Evolutionary conservation across 1,139 yeast species (phyloP).

Genomic region (Yamadazyma atlantica): DNA sequence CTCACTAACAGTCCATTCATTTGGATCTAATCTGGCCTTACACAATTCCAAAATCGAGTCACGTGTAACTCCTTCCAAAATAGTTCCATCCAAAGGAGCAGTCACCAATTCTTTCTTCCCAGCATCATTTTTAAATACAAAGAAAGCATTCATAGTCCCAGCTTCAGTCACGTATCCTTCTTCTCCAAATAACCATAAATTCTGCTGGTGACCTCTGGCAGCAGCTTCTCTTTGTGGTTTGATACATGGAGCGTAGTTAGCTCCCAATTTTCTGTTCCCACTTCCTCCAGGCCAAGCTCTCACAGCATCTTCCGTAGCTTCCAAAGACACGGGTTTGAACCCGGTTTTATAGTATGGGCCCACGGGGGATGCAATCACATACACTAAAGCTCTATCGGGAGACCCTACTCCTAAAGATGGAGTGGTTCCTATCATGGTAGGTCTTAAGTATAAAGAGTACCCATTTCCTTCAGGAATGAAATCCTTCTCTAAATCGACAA

Average conservation of each 20-base stretch:
- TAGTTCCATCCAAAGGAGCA: slow-evolving; percentile 96
- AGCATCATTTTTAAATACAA: slow-evolving; percentile 69
- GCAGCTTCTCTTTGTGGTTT: slow-evolving; percentile 90
- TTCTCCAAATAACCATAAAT: slow-evolving; percentile 93
- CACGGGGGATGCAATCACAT: slow-evolving; percentile 89
- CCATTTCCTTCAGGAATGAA: slow-evolving; percentile 85
- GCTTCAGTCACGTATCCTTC: slow-evolving; percentile 91
- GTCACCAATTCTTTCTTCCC: slow-evolving; percentile 93
- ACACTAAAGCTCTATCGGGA: slow-evolving; percentile 80
- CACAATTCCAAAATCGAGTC: slow-evolving; percentile 81
- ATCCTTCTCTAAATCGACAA: slow-evolving; percentile 68
- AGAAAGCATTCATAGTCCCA: slow-evolving; percentile 95
- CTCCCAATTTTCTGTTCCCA: slow-evolving; percentile 94
- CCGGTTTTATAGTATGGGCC: slow-evolving; percentile 92
- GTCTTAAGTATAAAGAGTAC: slow-evolving; percentile 88
- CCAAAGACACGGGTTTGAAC: slow-evolving; percentile 88
- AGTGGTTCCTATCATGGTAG: slow-evolving; percentile 91
- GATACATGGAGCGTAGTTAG: slow-evolving; percentile 95
- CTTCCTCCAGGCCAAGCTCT: slow-evolving; percentile 99
- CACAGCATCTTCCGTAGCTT: slow-evolving; percentile 92
- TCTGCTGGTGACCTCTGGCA: slow-evolving; percentile 85
- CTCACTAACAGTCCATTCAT: slow-evolving; percentile 80
- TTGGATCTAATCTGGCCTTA: slow-evolving; percentile 65
- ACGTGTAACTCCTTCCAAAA: slow-evolving; percentile 94
- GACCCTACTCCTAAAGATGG: slow-evolving; percentile 79